A percentile compares a stretch with the other conserved stretches of the same genome.
Conservation (phyloP, 805 yeast genomes). For the Cyberlindnera samutprakarnensis region DNA sequence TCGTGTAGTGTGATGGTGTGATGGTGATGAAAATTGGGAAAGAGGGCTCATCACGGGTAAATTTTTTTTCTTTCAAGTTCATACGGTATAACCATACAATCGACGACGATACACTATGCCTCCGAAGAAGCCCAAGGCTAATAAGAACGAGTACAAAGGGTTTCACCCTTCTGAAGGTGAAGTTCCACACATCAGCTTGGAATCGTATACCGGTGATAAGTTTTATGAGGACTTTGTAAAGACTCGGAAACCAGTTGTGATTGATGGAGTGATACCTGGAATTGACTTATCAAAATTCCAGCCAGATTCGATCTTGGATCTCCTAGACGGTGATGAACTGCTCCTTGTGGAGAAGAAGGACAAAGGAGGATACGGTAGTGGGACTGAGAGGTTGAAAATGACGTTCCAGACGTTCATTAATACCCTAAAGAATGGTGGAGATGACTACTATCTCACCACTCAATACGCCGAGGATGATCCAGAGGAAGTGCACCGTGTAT, state of each 20-base stretch:
- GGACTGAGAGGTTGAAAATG: slow-evolving; percentile 45
- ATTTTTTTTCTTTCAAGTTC: too few species aligned
- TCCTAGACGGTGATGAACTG: slow-evolving; percentile 27
- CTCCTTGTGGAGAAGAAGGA: slow-evolving; percentile 53
- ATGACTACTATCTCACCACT: slow-evolving; percentile 56
- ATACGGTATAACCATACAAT: too few species aligned
- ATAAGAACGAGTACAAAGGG: slow-evolving; percentile 7
- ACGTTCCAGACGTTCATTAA: slow-evolving; percentile 40
- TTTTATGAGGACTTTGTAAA: slow-evolving; percentile 12
- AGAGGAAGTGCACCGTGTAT: slow-evolving; percentile 19
- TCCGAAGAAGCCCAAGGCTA: slow-evolving; percentile 1
- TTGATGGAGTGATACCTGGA: slow-evolving; percentile 31
- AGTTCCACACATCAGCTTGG: slow-evolving; percentile 1
- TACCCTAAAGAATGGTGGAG: slow-evolving; percentile 35
- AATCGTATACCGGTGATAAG: neutral
- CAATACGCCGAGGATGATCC: slow-evolving; percentile 50
- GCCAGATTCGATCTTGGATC: slow-evolving; percentile 28
- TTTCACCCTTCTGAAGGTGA: slow-evolving; percentile 6
- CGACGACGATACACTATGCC: too few species aligned
- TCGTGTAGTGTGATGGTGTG: too few species aligned
- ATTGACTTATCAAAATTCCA: slow-evolving; percentile 28
- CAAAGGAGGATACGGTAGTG: slow-evolving; percentile 64
- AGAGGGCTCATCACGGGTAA: too few species aligned
- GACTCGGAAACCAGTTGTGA: slow-evolving; percentile 37
- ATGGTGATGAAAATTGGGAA: too few species aligned